Evolutionary conservation across 2,329 filamentous ascomycete genomes (phyloP).

Genomic region (Clonostachys byssicola): DNA sequence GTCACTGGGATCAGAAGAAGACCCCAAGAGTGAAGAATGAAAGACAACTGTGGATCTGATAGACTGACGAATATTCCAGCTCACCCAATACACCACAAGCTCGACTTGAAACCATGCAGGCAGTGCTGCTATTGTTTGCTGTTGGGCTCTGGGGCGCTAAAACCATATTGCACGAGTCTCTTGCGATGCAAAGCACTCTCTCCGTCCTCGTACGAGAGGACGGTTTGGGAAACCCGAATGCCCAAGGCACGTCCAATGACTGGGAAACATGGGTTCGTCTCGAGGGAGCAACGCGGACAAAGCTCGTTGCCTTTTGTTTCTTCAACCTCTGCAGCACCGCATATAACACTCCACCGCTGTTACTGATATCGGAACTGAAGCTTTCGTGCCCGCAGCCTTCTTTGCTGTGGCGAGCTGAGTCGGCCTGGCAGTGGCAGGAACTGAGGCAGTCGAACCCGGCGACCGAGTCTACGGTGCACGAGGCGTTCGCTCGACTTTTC

Average conservation of each 20-base stretch:
- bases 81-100: slow-evolving; percentile 56
- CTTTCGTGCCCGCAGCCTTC: slow-evolving; percentile 50
- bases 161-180: slow-evolving; percentile 53
- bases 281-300: slow-evolving; percentile 53
- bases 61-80: slow-evolving; percentile 20
- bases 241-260: slow-evolving; percentile 37
- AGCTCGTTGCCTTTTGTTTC: slow-evolving; percentile 57
- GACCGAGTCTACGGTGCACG: slow-evolving; percentile 49
- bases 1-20: not conserved
- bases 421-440: slow-evolving; percentile 57
- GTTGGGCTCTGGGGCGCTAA: slow-evolving; percentile 59
- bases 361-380: slow-evolving; percentile 56
- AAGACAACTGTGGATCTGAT: not conserved
- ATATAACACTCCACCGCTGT: slow-evolving; percentile 54
- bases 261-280: slow-evolving; percentile 59
- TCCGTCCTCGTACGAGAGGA: slow-evolving; percentile 56
- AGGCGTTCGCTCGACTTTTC: slow-evolving; percentile 52
- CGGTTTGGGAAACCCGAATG: slow-evolving; percentile 43
- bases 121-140: slow-evolving; percentile 55
- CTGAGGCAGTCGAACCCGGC: slow-evolving; percentile 44
- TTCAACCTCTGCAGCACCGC: slow-evolving; percentile 60
- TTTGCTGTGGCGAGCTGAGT: slow-evolving; percentile 53
- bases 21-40: not conserved
- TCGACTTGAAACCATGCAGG: slow-evolving; percentile 61
- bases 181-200: slow-evolving; percentile 55